A percentile compares a stretch with the other conserved stretches of the same genome.
Evolutionary conservation across 73 alveolate species (phyloP).

Genomic region (Stentor coeruleus): DNA sequence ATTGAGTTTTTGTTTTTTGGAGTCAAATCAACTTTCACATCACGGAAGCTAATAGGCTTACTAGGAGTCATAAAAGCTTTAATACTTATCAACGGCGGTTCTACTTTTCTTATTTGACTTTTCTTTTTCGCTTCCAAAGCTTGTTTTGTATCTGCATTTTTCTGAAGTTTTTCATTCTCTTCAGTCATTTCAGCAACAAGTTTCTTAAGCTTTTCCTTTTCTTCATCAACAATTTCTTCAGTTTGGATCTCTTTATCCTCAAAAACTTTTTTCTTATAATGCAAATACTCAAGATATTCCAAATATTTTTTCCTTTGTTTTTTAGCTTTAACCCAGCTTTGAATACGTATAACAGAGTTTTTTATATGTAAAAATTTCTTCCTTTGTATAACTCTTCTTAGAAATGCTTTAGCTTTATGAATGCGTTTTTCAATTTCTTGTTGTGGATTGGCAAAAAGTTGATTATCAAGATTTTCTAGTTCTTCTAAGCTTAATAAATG

Average conservation of each 20-base stretch:
- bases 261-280: background rate
- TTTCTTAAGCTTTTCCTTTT: background rate
- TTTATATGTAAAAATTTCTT: background rate
- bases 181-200: background rate
- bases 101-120: background rate
- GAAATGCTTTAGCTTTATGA: background rate
- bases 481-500: background rate
- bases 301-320: background rate
- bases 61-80: background rate
- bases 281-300: background rate
- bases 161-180: background rate
- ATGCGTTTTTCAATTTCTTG: background rate
- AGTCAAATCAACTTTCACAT: background rate
- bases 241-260: background rate
- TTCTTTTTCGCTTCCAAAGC: background rate
- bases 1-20: too few relatives aligned
- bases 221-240: background rate
- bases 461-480: background rate
- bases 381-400: background rate
- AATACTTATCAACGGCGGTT: background rate
- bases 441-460: background rate
- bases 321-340: background rate
- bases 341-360: too few relatives aligned
- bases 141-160: background rate
- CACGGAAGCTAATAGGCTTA: background rate